Conservation (phyloP, 2,329 filamentous ascomycete species). For the Purpureocillium lavendulum region DNA sequence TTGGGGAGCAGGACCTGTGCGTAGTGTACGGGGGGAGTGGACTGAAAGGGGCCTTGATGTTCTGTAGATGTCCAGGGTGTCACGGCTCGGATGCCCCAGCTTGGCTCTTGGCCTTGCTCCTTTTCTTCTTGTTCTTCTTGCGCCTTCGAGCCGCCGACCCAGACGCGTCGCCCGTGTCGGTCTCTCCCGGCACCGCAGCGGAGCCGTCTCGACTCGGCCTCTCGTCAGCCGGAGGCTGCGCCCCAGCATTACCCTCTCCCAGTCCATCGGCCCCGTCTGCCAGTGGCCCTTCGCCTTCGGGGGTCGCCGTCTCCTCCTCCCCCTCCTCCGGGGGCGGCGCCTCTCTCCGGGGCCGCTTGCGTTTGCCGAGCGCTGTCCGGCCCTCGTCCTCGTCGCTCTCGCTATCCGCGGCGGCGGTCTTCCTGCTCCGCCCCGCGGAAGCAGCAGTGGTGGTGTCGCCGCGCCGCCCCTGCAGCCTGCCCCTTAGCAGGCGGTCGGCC, state of each 20-base stretch:
- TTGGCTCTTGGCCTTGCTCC: conserved; percentile 1
- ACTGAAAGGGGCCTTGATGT: no score
- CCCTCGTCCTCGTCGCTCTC: conserved; percentile 28
- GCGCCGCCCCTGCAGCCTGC: conserved; percentile 18
- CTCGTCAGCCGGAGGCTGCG: no score
- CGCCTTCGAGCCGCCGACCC: conserved; percentile 8
- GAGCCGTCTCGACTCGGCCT: no score
- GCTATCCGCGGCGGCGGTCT: conserved; percentile 15
- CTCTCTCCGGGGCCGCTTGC: conserved; percentile 20
- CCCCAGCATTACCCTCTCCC: no score
- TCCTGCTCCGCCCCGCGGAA: neutral
- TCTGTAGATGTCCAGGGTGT: no score
- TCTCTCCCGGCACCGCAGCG: no score
- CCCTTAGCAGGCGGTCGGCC: conserved; percentile 18
- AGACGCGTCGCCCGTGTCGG: no score
- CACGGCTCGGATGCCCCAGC: neutral
- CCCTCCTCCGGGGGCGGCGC: neutral
- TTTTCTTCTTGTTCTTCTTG: conserved; percentile 17
- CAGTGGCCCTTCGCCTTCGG: no score
- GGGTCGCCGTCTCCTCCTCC: neutral
- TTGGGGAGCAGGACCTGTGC: no score
- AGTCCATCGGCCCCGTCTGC: no score
- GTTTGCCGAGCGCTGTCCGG: conserved; percentile 27
- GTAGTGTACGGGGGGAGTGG: no score
- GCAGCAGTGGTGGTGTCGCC: conserved; percentile 3